Evolutionary conservation across 1,139 yeast genomes (phyloP), one percentile per base, ranked within the genome.

Genomic region (Pichia sp.): DNA sequence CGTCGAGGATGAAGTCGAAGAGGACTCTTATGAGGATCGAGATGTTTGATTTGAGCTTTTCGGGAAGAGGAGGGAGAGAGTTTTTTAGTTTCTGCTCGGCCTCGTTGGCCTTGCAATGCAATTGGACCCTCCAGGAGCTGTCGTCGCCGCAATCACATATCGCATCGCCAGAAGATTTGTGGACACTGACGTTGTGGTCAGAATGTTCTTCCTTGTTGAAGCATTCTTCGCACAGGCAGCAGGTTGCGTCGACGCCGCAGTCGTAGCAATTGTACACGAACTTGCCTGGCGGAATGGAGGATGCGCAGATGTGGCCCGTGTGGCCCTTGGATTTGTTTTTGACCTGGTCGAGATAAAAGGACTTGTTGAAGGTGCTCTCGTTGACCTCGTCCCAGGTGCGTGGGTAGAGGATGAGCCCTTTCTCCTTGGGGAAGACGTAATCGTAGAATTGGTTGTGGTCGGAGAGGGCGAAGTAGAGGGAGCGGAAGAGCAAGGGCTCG

Each of bases 71-170:
- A 4, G 50, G 46, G 16, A 50, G 37, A 5, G 18, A 23, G 12
- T 44, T 25, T 10, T 45, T 46, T 13, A 48, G 26, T 9, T 41
- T 22, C 16, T 28, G 6, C n/a, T 52, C 54, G 2, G 49, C 37
- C 21, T 41, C 48, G 41, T 60, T 63, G 19, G 71, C 69, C 46
- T 69, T 68, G 66, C 97, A 91, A 51, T 79, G 70, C 49, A 83
- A 70, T 3, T 71, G 68, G 5, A 65, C 66, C 31, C 72, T 76
- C 83, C 96, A 91, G 0, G 96, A 95, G 56, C 85, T 88, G 0
- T 79, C 75, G 64, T 93, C 96, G 2, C 98, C 97, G 70, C 98
- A 93, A 66, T 93, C 97, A 66, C 98, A 93, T 23, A 85, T 78
- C 1, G 91, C 80, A 47, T 73, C 73, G 1, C 79, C 83, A 2